Percentiles rank a stretch among this genome's conserved stretches.
Conservation (phyloP, 108 stramenopile species). For the Nitzschia palea region DNA sequence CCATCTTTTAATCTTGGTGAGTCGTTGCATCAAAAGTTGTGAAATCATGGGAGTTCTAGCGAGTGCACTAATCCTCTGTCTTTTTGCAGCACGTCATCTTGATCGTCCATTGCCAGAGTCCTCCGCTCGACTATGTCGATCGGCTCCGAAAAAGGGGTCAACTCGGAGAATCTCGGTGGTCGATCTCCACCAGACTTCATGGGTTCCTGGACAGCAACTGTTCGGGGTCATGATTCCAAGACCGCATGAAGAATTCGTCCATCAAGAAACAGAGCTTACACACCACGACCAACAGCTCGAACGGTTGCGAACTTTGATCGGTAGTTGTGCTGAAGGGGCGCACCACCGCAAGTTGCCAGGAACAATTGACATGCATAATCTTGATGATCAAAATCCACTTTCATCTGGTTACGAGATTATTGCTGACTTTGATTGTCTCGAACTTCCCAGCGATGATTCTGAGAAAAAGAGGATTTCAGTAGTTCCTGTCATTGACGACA, state of each 20-base stretch:
- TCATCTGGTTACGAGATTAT: constrained; percentile 23
- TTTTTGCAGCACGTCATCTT: constrained; percentile 49
- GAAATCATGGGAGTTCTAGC: no score
- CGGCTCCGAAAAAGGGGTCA: not conserved
- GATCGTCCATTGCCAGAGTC: constrained; percentile 75
- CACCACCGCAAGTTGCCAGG: no score
- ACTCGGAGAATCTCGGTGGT: constrained; percentile 10
- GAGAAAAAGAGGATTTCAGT: not conserved
- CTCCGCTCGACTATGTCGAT: constrained; percentile 47
- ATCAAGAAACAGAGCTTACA: not conserved
- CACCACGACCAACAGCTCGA: not conserved
- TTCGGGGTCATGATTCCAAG: constrained; percentile 44
- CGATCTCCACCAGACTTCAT: not conserved
- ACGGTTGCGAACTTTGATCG: not conserved
- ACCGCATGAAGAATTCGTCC: constrained; percentile 21
- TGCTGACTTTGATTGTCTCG: not conserved
- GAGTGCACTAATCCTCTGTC: no score
- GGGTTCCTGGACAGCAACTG: constrained; percentile 42
- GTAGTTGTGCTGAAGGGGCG: not conserved
- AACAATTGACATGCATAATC: no score
- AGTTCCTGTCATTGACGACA: constrained; percentile 3
- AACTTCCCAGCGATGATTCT: not conserved
- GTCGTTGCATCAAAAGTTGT: no score
- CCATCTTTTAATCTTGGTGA: constrained; percentile 45
- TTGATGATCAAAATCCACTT: not conserved